These are phyloP conservation scores for Fagus sylvatica DNA, from an alignment of 306 rosid species.

Conservation along the genomic window DNA sequence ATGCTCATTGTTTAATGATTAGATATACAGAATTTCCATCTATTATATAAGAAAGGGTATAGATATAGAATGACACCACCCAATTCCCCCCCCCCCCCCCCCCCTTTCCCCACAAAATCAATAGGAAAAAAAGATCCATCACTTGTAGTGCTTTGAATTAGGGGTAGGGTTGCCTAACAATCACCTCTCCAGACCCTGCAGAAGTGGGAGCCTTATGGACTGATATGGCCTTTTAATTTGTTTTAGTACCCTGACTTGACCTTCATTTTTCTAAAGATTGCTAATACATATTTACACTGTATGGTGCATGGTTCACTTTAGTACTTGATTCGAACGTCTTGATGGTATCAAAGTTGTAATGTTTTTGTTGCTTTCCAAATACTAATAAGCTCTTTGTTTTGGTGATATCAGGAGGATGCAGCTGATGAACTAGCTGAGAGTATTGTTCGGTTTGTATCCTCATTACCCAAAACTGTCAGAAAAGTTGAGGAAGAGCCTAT, in stretches of 20 bases:
- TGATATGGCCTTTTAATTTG: too few species aligned
- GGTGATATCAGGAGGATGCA: conserved; percentile 63
- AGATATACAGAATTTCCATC: too few species aligned
- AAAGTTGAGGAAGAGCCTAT: conserved; percentile 60
- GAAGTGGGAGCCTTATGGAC: too few species aligned
- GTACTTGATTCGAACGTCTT: background rate
- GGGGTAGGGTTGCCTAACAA: too few species aligned
- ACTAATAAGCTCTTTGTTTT: conserved; percentile 7
- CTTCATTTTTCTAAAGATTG: too few species aligned
- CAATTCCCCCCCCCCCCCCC: accelerated
- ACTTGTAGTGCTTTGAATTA: too few species aligned
- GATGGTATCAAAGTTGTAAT: background rate
- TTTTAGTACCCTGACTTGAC: too few species aligned
- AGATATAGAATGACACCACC: too few species aligned
- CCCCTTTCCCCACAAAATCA: too few species aligned
- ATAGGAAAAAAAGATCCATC: too few species aligned
- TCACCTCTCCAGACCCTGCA: too few species aligned
- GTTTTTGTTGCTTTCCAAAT: conserved; percentile 3
- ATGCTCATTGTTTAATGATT: background rate
- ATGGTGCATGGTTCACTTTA: background rate
- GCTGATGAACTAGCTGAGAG: conserved; percentile 62
- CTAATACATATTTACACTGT: background rate
- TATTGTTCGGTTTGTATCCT: conserved; percentile 64
- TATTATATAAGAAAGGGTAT: too few species aligned
- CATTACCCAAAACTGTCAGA: conserved; percentile 69